Percentiles rank a stretch among this genome's conserved stretches.
Evolutionary conservation across 352 stramenopile species (phyloP).

Genomic region (Phytophthora podocarpi): DNA sequence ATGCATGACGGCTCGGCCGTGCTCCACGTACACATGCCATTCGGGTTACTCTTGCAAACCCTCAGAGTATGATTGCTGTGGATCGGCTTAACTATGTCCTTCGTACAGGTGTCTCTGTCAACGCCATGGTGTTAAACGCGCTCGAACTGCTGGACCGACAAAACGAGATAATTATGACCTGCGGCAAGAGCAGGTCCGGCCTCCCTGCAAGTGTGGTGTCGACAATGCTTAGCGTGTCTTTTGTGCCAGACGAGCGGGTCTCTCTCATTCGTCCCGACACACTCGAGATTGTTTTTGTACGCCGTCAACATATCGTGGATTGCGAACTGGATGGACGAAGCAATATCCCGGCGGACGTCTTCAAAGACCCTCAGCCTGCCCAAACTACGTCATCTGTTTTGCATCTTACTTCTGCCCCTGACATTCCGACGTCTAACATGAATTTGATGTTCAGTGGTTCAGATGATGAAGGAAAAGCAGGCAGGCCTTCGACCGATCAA

Average conservation of each 20-base stretch:
- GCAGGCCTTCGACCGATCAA: not conserved
- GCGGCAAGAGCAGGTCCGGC: not conserved
- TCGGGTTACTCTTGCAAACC: too few species aligned
- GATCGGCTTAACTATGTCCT: not conserved
- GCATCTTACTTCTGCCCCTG: too few species aligned
- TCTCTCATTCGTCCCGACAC: not conserved
- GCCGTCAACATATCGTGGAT: constrained; percentile 3
- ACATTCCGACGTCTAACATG: too few species aligned
- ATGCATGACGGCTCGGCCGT: not conserved
- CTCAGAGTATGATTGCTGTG: not conserved
- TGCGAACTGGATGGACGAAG: not conserved
- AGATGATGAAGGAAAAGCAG: not conserved
- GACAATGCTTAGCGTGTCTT: not conserved
- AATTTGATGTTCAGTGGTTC: too few species aligned
- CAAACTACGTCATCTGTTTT: too few species aligned
- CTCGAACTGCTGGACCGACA: not conserved
- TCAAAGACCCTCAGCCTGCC: not conserved
- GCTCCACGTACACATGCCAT: not conserved
- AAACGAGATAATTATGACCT: not conserved
- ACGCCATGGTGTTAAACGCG: not conserved
- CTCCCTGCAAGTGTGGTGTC: not conserved
- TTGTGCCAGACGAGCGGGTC: not conserved
- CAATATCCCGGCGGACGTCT: not conserved
- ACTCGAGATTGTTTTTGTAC: not conserved
- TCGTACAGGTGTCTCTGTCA: not conserved